Evolutionary conservation across 139 green algal genomes (phyloP).

Genomic region (Tetradesmus lagerheimii): DNA sequence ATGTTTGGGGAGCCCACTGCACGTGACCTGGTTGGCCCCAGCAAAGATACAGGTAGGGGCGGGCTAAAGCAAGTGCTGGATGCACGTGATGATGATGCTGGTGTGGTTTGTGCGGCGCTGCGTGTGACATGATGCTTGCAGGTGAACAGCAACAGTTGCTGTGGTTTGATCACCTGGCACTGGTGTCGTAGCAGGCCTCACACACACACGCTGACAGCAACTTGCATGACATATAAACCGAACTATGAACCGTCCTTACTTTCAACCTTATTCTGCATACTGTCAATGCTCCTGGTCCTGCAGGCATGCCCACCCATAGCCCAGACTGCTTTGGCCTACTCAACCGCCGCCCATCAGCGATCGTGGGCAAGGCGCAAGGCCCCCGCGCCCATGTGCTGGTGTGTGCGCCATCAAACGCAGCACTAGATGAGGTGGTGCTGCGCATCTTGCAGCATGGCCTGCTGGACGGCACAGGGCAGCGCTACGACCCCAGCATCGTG

Average conservation of each 20-base stretch:
- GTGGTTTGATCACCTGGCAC: no score
- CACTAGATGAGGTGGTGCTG: conserved; percentile 92
- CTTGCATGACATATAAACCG: no score
- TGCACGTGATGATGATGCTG: neutral
- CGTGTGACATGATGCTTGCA: no score
- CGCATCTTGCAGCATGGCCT: conserved; percentile 62
- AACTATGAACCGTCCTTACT: no score
- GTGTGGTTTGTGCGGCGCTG: neutral
- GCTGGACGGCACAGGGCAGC: conserved; percentile 68
- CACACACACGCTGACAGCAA: no score
- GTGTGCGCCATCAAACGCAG: conserved; percentile 94
- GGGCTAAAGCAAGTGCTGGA: neutral
- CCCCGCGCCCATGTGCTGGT: conserved; percentile 85
- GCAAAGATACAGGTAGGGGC: neutral
- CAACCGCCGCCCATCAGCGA: conserved; percentile 25
- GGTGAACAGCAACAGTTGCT: no score
- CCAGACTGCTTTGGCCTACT: conserved; percentile 58
- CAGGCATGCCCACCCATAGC: conserved; percentile 39
- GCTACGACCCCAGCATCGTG: conserved; percentile 78
- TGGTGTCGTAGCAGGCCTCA: no score
- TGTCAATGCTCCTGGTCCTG: no score
- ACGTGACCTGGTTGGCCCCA: conserved; percentile 9
- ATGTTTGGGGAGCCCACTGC: conserved; percentile 45
- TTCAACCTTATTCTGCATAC: neutral
- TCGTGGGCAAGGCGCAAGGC: conserved; percentile 53